phyloP scores from a whole-genome alignment of 2,329 filamentous ascomycete species.

The Penicillium sclerotigenum region DNA sequence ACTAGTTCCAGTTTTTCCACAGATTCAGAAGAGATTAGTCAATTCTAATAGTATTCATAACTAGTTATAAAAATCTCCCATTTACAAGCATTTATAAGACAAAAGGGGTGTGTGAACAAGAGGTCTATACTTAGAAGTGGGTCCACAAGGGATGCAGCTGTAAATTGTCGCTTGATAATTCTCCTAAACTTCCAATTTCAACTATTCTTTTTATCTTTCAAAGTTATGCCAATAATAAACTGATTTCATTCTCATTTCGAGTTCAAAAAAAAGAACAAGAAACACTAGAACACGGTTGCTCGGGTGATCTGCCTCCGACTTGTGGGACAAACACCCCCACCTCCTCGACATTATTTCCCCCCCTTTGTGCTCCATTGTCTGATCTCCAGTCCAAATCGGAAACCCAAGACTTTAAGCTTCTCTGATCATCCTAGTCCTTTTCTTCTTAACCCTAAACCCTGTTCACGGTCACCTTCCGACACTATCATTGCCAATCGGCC shows the following conservation, averaged over 20 bases:
- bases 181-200: not conserved
- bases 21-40: too few species aligned
- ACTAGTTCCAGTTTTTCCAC: not conserved
- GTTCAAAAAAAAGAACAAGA: not conserved
- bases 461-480: constrained; percentile 4
- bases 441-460: constrained; percentile 1
- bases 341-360: not conserved
- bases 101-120: constrained; percentile 1
- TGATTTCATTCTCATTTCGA: not conserved
- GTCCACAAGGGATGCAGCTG: constrained; percentile 10
- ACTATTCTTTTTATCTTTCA: not conserved
- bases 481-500: constrained; percentile 21
- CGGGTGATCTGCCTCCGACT: constrained; percentile 11
- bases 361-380: constrained; percentile 4
- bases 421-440: constrained; percentile 1
- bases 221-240: not conserved
- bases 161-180: constrained; percentile 3
- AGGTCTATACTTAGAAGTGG: constrained; percentile 12
- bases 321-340: constrained; percentile 1
- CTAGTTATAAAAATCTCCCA: constrained; percentile 16
- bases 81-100: constrained; percentile 35
- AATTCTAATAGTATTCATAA: not conserved
- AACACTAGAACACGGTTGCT: constrained; percentile 2
- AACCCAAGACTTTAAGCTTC: constrained; percentile 6
- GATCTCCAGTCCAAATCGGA: constrained; percentile 14